Base-by-base conservation (phyloP, 257 asterid genomes). In the Cinchona pubescens region DNA sequence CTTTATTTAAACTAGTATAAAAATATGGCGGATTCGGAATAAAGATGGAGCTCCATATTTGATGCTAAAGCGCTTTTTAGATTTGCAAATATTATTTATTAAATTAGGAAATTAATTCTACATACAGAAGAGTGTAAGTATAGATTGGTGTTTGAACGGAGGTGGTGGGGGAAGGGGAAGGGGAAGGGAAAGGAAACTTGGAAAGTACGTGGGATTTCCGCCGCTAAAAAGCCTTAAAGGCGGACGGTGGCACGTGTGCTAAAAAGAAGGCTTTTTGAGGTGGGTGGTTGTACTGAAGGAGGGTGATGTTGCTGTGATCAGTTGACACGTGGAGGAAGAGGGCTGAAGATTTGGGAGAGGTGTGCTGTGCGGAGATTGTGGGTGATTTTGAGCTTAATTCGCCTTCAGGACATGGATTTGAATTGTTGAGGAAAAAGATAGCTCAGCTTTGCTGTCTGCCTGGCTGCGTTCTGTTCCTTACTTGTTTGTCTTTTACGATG, bases 191-290 rank as follows among this genome's bases (percentile, higher is more conserved):
- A n/a, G n/a, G n/a, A n/a, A n/a, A n/a, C n/a, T n/a, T n/a, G n/a
- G n/a, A n/a, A n/a, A n/a, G n/a, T n/a, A n/a, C n/a, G n/a, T n/a
- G 91, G 89, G 80, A 86, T 79, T 86, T 84, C 85, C 90, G 94
- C 84, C 94, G 88, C 80, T 75, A 66, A 75, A 85, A 78, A 23
- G n/a, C n/a, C n/a, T n/a, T n/a, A n/a, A n/a, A n/a, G n/a, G n/a
- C n/a, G 80, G 86, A 79, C 73, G 72, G 27, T 14, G 79, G 83
- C 96, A 87, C 96, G 96, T 90, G 92, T 32, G 87, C 19, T 62
- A 29, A 3, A 38, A 29, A 23, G 16, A 13, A 5, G 56, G 30
- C n/a, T 38, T 67, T 67, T 5, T 3, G 19, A 45, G 53, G 71
- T 15, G 7, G 12, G 38, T 29, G 19, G 66, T 27, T 29, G 38